These are phyloP conservation scores for Aspergillus cavernicola DNA, from an alignment of 495 filamentous ascomycete genomes.

Conservation along the genomic window DNA sequence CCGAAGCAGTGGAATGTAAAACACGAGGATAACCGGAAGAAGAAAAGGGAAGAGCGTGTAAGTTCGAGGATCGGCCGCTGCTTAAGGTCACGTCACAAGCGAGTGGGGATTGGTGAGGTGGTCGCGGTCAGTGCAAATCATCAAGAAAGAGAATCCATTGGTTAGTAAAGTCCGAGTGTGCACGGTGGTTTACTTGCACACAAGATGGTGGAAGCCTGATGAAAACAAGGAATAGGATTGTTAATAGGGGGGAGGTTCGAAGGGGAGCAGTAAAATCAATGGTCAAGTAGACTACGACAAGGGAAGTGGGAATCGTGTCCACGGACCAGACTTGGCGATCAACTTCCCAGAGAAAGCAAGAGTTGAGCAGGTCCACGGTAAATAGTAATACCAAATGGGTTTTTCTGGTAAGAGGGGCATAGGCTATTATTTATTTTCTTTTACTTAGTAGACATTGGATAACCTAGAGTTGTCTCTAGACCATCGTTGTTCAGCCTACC, in stretches of 20 bases:
- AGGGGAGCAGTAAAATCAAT: too few relatives aligned
- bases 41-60: neutral
- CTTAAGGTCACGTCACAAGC: constrained; percentile 8
- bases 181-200: constrained; percentile 4
- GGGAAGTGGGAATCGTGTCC: constrained; percentile 15
- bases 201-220: constrained; percentile 1
- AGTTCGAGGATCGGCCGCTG: neutral
- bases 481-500: neutral
- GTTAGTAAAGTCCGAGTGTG: constrained; percentile 4
- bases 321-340: constrained; percentile 19
- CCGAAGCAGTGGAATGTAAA: neutral
- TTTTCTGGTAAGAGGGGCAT: neutral
- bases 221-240: constrained; percentile 2
- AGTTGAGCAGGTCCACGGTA: too few relatives aligned
- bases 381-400: too few relatives aligned
- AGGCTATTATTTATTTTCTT: neutral
- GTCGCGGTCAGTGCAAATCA: constrained; percentile 9
- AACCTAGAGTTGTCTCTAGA: too few relatives aligned
- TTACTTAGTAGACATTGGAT: too few relatives aligned
- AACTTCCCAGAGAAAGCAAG: neutral
- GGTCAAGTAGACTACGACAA: too few relatives aligned
- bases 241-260: constrained; percentile 6
- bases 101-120: constrained; percentile 2
- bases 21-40: neutral
- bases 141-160: constrained; percentile 19